These are phyloP conservation scores for Corchorus olitorius DNA, from an alignment of 345 rosid species.

Conservation along the genomic window DNA sequence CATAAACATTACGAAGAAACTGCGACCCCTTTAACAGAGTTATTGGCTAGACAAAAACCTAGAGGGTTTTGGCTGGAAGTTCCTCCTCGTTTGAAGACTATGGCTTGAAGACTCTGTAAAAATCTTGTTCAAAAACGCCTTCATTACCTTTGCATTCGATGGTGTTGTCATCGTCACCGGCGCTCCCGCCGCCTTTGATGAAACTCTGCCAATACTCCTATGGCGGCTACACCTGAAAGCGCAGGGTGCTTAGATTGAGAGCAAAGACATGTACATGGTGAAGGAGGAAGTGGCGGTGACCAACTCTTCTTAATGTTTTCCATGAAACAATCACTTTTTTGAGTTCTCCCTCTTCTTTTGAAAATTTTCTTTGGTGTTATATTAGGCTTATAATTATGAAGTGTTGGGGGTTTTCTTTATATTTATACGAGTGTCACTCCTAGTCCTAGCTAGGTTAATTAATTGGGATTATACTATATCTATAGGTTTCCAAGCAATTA, in stretches of 20 bases:
- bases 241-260: slow-evolving; percentile 38
- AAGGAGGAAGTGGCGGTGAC: not conserved
- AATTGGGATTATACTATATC: no score
- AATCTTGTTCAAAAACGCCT: slow-evolving; percentile 30
- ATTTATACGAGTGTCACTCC: no score
- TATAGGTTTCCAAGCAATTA: no score
- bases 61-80: slow-evolving; percentile 43
- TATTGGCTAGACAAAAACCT: slow-evolving; percentile 38
- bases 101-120: slow-evolving; percentile 36
- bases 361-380: no score
- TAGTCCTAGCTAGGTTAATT: no score
- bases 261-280: slow-evolving; percentile 32
- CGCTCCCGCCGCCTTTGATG: not conserved
- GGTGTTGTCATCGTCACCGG: not conserved
- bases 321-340: not conserved
- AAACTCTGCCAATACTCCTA: slow-evolving; percentile 7
- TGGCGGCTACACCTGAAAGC: slow-evolving; percentile 43
- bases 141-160: slow-evolving; percentile 17
- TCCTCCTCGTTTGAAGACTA: slow-evolving; percentile 39
- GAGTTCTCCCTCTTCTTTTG: no score
- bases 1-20: no score
- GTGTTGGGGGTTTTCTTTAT: no score
- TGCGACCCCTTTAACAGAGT: not conserved
- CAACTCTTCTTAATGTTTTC: slow-evolving; percentile 15
- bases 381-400: no score